Base-by-base conservation (phyloP, 202 grass and related monocot genomes). In the Panicum hallii region DNA sequence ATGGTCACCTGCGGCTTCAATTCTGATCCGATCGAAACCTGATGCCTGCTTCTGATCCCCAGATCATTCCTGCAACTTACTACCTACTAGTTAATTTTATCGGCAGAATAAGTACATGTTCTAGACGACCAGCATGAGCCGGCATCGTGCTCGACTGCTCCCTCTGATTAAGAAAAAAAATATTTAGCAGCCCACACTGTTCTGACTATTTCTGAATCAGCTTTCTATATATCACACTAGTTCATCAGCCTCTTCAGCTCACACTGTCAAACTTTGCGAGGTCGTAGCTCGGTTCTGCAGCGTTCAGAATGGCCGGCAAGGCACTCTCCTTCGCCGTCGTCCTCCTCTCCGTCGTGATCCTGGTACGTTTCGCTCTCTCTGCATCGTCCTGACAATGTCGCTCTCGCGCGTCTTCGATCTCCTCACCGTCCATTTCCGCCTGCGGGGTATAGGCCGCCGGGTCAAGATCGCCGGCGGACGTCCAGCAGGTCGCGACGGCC, bases 281-380 rank as follows among this genome's bases (percentile, higher is more conserved):
- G n/a, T n/a, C n/a, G n/a, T n/a, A n/a, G n/a, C n/a, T n/a, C n/a
- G n/a, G n/a, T n/a, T n/a, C n/a, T n/a, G n/a, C n/a, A n/a, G 53
- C 5, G 53, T 61, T 62, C 23, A 6, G 2, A n/a, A 86, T 83
- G 88, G 72, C 53, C 57, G 26, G 7, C 46, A 57, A 11, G 14
- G 1, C 64, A 52, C 13, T 86, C 78, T 36, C 48, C 19, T 67
- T 87, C 57, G 41, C 90, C 43, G 19, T 45, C 43, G 14, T 45
- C 19, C 44, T 90, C 58, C 26, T 77, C 80, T 83, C 60, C 88
- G 9, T 88, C 28, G 71, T 47, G 43, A 44, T 73, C 72, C 13
- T 82, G 76, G 79, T 86, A 72, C 32, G 67, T 9, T 46, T 77
- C 63, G 17, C 63, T 52, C 20, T 74, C 45, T 79, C 4, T 83